A percentile compares a stretch with the other conserved stretches of the same genome.
phyloP scores from a whole-genome alignment of 2,329 filamentous ascomycete genomes.

The Beauveria caledonica region DNA sequence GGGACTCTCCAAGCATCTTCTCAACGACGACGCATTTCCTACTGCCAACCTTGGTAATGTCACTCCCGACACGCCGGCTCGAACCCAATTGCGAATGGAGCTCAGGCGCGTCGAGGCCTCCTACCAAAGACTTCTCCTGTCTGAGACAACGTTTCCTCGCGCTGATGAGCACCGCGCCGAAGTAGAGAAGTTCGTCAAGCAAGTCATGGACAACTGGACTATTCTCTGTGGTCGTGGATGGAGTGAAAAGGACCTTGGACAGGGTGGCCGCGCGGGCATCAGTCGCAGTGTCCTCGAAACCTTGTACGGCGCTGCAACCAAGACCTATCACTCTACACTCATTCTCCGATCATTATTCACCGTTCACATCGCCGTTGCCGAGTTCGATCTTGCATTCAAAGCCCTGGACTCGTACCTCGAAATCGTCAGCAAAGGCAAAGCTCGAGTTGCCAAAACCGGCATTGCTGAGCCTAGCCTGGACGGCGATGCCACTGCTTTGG shows the following conservation, averaged over 20 bases:
- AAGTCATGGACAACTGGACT: slow-evolving; percentile 78
- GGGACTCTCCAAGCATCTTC: slow-evolving; percentile 67
- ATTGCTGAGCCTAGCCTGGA: slow-evolving; percentile 66
- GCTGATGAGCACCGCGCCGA: slow-evolving; percentile 71
- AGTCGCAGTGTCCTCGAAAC: slow-evolving; percentile 76
- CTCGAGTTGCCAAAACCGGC: slow-evolving; percentile 70
- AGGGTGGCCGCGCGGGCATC: slow-evolving; percentile 67
- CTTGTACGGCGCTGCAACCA: slow-evolving; percentile 82
- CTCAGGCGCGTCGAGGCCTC: slow-evolving; percentile 68
- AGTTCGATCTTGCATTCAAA: slow-evolving; percentile 86
- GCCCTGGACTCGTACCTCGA: slow-evolving; percentile 89
- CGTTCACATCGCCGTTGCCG: slow-evolving; percentile 77
- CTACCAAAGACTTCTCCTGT: slow-evolving; percentile 72
- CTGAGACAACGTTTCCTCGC: slow-evolving; percentile 74
- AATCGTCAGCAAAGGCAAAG: slow-evolving; percentile 77
- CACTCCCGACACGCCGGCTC: slow-evolving; percentile 43
- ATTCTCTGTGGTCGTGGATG: slow-evolving; percentile 72
- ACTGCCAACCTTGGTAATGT: slow-evolving; percentile 35
- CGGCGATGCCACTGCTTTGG: slow-evolving; percentile 65
- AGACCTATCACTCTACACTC: slow-evolving; percentile 90
- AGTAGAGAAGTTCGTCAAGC: slow-evolving; percentile 73
- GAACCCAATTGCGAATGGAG: slow-evolving; percentile 62
- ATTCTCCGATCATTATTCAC: slow-evolving; percentile 81
- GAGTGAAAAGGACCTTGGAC: slow-evolving; percentile 72
- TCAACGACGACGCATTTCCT: slow-evolving; percentile 54